phyloP scores from a whole-genome alignment of 2,329 filamentous ascomycete species.

The Fusarium compactum region DNA sequence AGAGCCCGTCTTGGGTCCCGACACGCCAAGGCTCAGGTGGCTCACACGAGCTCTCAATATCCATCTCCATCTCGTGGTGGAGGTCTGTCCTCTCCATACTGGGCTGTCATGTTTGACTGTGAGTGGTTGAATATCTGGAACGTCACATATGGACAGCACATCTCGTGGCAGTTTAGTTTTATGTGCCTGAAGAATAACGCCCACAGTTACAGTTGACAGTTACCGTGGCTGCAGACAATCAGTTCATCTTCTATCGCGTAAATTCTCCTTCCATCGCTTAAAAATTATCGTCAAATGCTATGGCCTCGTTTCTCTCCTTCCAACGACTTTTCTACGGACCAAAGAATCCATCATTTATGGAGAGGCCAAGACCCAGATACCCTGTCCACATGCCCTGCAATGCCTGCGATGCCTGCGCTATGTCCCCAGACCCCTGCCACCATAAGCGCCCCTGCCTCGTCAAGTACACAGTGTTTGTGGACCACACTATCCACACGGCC shows the following conservation, averaged over 20 bases:
- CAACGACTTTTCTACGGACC: slow-evolving; percentile 27
- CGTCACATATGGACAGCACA: neutral
- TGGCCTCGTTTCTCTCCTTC: slow-evolving; percentile 19
- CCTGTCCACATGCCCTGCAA: slow-evolving; percentile 21
- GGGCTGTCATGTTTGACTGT: neutral
- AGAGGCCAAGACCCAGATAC: slow-evolving; percentile 10
- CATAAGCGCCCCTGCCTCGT: slow-evolving; percentile 34
- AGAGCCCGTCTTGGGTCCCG: slow-evolving; percentile 14
- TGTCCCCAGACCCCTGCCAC: slow-evolving; percentile 19
- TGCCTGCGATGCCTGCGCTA: slow-evolving; percentile 19
- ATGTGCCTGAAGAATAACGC: neutral
- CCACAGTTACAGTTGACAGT: neutral
- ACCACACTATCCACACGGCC: slow-evolving; percentile 9
- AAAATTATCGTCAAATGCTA: slow-evolving; percentile 18
- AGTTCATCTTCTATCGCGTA: neutral
- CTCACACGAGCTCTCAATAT: slow-evolving; percentile 8
- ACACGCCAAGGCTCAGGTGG: slow-evolving; percentile 34
- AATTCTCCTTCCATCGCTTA: slow-evolving; percentile 9
- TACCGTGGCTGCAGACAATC: neutral
- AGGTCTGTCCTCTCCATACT: neutral
- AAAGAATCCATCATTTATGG: slow-evolving; percentile 25
- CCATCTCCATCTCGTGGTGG: slow-evolving; percentile 19
- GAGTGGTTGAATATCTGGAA: neutral
- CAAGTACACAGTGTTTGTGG: slow-evolving; percentile 37
- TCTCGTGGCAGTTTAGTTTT: slow-evolving; percentile 5